Evolutionary conservation across 2,329 filamentous ascomycete genomes (phyloP).

Genomic region (Colletotrichum sp.): DNA sequence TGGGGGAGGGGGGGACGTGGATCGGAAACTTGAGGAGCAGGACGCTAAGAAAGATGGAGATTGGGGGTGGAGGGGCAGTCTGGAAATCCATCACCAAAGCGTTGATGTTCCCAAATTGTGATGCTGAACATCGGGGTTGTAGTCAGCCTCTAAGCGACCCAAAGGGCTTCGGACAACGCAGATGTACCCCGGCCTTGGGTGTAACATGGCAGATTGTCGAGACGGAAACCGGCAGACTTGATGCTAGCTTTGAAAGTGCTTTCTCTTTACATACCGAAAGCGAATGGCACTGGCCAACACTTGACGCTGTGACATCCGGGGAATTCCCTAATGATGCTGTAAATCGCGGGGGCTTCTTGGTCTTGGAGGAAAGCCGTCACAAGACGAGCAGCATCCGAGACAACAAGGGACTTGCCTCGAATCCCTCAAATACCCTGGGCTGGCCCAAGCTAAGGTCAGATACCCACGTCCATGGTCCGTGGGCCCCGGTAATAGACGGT

Average conservation of each 20-base stretch:
- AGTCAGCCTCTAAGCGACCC: not conserved
- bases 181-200: not conserved
- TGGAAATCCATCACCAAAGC: not conserved
- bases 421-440: not conserved
- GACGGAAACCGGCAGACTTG: not conserved
- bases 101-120: not conserved
- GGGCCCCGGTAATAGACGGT: not conserved
- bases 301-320: not conserved
- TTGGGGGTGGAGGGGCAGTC: conserved; percentile 2
- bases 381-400: conserved; percentile 9
- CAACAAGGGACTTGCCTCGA: conserved; percentile 6
- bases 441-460: not conserved
- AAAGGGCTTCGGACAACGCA: not conserved
- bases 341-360: not conserved
- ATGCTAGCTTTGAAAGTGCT: too few species aligned
- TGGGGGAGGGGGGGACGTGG: conserved; percentile 4
- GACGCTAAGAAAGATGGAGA: conserved; percentile 13
- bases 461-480: not conserved
- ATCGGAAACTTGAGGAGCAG: conserved; percentile 4
- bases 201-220: not conserved
- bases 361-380: not conserved
- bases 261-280: not conserved
- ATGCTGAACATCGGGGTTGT: not conserved
- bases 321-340: not conserved
- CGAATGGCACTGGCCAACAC: not conserved